Conservation (phyloP, 306 rosid genomes). For the Dalbergia cultrata region DNA sequence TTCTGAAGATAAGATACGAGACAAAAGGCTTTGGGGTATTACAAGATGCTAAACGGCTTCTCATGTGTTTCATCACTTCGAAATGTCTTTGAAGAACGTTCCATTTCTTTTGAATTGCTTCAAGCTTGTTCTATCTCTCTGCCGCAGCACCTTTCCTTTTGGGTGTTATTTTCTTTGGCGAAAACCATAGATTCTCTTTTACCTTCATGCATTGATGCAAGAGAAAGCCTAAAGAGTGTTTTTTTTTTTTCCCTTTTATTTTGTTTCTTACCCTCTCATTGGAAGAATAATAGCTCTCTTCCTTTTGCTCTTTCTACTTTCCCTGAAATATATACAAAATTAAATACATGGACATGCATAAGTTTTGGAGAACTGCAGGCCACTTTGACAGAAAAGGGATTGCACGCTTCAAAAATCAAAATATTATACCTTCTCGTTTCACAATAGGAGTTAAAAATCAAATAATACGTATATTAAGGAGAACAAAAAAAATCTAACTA, state of each 20-base stretch:
- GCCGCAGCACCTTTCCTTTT: not conserved
- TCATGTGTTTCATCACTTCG: constrained; percentile 33
- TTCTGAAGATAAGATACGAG: not conserved
- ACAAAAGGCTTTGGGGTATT: too few relatives aligned
- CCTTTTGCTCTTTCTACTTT: constrained; percentile 27
- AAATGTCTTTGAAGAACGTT: constrained; percentile 62
- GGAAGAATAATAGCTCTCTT: too few relatives aligned
- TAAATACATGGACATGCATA: not conserved
- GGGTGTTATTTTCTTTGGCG: constrained; percentile 58
- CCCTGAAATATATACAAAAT: not conserved
- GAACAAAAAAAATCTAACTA: too few relatives aligned
- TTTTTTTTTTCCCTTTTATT: too few relatives aligned
- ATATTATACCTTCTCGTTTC: not conserved
- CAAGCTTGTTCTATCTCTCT: constrained; percentile 54
- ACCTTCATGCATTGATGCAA: constrained; percentile 57
- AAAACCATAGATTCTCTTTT: constrained; percentile 52
- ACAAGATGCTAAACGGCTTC: constrained; percentile 47
- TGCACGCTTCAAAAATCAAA: constrained; percentile 3
- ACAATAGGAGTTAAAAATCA: too few relatives aligned
- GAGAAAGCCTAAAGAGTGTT: constrained; percentile 61
- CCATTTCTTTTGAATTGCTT: constrained; percentile 52
- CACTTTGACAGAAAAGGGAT: not conserved
- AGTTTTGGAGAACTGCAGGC: not conserved
- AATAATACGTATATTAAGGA: too few relatives aligned
- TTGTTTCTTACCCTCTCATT: too few relatives aligned